Percentiles rank a stretch among this genome's conserved stretches.
Evolutionary conservation across 495 filamentous ascomycete species (phyloP).

Genomic region (Acidomyces sp.): DNA sequence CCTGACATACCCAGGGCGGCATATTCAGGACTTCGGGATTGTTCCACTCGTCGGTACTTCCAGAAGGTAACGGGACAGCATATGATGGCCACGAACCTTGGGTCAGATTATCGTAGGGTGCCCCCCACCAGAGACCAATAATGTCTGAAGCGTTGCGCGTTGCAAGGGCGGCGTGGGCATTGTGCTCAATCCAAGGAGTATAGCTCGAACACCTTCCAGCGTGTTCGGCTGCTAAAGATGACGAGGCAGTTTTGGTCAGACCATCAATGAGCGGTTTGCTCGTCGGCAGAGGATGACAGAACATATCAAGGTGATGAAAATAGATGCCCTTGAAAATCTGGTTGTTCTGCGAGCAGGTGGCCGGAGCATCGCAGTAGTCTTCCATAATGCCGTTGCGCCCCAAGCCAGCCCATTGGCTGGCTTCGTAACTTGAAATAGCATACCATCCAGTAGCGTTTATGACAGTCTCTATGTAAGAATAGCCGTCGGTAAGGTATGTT

Average conservation of each 20-base stretch:
- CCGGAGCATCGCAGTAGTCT: constrained; percentile 67
- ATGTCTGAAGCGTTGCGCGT: constrained; percentile 57
- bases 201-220: constrained; percentile 47
- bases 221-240: constrained; percentile 8
- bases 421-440: constrained; percentile 22
- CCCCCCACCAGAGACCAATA: constrained; percentile 86
- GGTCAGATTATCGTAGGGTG: constrained; percentile 18
- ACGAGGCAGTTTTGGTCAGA: constrained; percentile 4
- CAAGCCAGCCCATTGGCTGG: constrained; percentile 50
- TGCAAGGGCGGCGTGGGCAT: constrained; percentile 57
- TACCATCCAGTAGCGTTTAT: constrained; percentile 65
- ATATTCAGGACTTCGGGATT: constrained; percentile 2
- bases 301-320: constrained; percentile 74
- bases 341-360: constrained; percentile 65
- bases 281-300: constrained; percentile 57
- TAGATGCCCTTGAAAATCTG: constrained; percentile 96
- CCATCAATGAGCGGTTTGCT: constrained; percentile 12
- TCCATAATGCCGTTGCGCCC: constrained; percentile 72
- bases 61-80: constrained; percentile 15
- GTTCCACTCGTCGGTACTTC: constrained; percentile 57
- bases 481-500: constrained; percentile 64
- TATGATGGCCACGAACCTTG: not conserved
- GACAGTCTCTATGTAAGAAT: constrained; percentile 55
- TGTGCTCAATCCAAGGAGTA: constrained; percentile 58
- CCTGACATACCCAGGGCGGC: constrained; percentile 3